Percentiles rank a stretch among this genome's conserved stretches.
These are phyloP conservation scores for Nannizziopsis arthrosporioides DNA, from an alignment of 2,329 filamentous ascomycete genomes.

Conservation along the genomic window DNA sequence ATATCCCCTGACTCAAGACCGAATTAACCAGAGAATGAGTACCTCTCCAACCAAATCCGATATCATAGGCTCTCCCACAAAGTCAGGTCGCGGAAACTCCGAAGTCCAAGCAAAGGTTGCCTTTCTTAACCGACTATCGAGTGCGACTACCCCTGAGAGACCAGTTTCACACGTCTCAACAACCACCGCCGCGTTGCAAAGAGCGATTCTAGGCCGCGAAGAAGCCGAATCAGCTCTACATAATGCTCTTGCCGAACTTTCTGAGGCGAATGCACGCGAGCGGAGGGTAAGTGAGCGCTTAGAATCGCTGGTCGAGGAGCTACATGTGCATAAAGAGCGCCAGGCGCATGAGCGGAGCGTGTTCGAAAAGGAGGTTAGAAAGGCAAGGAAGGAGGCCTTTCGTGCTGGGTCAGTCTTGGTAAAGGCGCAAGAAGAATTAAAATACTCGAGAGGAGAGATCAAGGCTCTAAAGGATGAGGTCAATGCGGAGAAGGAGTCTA, in stretches of 20 bases:
- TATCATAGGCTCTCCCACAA: conserved; percentile 27
- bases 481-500: conserved; percentile 37
- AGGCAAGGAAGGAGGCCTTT: conserved; percentile 47
- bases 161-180: conserved; percentile 24
- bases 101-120: conserved; percentile 41
- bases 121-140: conserved; percentile 37
- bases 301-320: conserved; percentile 40
- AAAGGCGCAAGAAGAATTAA: conserved; percentile 43
- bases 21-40: conserved; percentile 36
- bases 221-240: conserved; percentile 34
- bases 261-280: conserved; percentile 34
- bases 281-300: conserved; percentile 36
- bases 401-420: conserved; percentile 44
- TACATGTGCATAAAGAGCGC: conserved; percentile 41
- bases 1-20: conserved; percentile 37
- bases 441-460: conserved; percentile 33
- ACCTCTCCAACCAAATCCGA: conserved; percentile 32
- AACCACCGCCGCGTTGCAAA: conserved; percentile 34
- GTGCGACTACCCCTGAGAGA: conserved; percentile 21
- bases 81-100: conserved; percentile 27
- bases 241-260: conserved; percentile 27
- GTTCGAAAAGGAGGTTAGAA: conserved; percentile 47
- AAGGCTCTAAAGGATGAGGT: conserved; percentile 44
- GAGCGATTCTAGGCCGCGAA: conserved; percentile 36
- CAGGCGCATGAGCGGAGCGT: conserved; percentile 37